Evolutionary conservation across 352 stramenopile species (phyloP), one percentile per base, ranked within the genome.

Genomic region (Phytophthora nicotianae): DNA sequence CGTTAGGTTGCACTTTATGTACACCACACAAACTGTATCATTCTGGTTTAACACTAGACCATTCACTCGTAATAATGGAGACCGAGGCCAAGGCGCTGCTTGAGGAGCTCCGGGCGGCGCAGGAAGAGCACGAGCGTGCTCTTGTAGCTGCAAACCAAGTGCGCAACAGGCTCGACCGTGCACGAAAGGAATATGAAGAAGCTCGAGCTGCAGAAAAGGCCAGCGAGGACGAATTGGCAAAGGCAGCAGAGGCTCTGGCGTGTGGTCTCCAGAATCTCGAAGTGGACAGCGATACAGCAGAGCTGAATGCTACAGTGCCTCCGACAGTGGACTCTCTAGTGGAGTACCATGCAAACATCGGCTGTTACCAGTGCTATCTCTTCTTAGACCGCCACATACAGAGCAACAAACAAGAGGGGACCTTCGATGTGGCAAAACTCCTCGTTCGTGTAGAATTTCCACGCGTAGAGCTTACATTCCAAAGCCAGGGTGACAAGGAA

Each of bases 261-360:
- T 20, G 46, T 8, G 54, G 54, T 26, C 48, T 88, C 13, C 37
- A 68, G 17, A 20, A 9, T 11, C 51, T 84, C n/a, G 59, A 74
- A 6, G 24, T 69, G 4, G 26, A 52, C 11, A 17, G 21, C 8
- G 14, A 42, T 23, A 11, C 27, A 47, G 29, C 19, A 19, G 19
- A 38, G 4, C 4, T 24, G 14, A 6, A 50, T 17, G 23, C 56
- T 48, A 49, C 10, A n/a, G 47, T 73, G 9, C 55, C 62, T 42
- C 26, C 13, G n/a, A 68, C 83, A 23, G 50, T 32, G 2, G 41
- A 71, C 29, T 84, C 62, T 23, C 19, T 91, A 26, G 69, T 93
- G 17, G 86, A 95, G 64, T 93, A 88, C 23, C 81, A 95, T 26
- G 79, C 75, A 24, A 93, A 95, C 50, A 92, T 95, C 37, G 83